Percentiles rank a stretch among this genome's conserved stretches.
Conservation (phyloP, 176 grass and related monocot species). For the Oryza glaberrima region DNA sequence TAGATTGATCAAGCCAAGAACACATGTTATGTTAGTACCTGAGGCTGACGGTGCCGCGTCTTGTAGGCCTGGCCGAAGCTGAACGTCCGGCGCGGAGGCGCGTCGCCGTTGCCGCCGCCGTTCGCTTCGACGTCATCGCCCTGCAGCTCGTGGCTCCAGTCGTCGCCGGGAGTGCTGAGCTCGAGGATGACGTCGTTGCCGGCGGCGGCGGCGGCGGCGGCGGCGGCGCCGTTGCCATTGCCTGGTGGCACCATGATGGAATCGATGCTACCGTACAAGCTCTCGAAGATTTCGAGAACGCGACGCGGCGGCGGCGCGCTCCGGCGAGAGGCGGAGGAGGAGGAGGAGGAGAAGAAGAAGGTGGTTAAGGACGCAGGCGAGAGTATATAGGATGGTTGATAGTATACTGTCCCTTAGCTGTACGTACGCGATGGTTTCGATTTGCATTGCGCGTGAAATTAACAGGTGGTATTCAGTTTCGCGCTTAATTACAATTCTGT, state of each 20-base stretch:
- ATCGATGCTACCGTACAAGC: background rate
- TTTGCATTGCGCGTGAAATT: background rate
- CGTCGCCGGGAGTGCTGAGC: background rate
- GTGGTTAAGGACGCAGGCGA: background rate
- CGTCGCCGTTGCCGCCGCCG: background rate
- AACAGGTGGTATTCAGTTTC: background rate
- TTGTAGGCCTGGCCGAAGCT: constrained; percentile 56
- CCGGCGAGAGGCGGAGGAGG: background rate
- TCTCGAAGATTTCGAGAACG: background rate
- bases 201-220: background rate
- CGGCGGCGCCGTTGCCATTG: no score
- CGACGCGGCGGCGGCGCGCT: background rate
- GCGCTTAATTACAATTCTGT: background rate
- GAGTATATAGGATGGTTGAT: background rate
- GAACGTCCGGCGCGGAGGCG: constrained; percentile 13
- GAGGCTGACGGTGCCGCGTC: constrained; percentile 42
- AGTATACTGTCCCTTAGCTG: background rate
- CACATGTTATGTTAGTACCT: background rate
- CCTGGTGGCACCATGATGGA: background rate
- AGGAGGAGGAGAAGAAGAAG: background rate
- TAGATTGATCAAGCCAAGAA: background rate
- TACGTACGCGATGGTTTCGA: background rate
- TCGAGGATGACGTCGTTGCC: constrained; percentile 24
- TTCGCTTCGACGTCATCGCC: background rate
- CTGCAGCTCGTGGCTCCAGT: background rate